Conservation (phyloP, 2,329 filamentous ascomycete species). For the Cytospora piceae region DNA sequence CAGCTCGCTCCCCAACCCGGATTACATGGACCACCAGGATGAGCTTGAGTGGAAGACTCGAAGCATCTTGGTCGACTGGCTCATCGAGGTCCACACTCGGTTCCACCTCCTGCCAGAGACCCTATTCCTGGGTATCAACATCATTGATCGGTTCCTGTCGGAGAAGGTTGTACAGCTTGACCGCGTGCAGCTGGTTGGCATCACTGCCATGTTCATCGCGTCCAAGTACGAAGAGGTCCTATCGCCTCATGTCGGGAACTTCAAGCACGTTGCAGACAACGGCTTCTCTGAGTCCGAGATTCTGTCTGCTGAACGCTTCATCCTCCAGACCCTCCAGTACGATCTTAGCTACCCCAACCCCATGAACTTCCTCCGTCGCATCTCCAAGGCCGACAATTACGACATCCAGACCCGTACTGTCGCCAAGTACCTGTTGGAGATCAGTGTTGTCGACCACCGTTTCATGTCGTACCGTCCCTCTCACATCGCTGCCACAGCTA, state of each 20-base stretch:
- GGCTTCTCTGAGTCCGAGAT: conserved; percentile 96
- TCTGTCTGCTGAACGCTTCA: conserved; percentile 92
- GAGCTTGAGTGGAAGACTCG: conserved; percentile 99
- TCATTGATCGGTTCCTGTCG: conserved; percentile 96
- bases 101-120: conserved; percentile 97
- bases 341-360: conserved; percentile 98
- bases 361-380: conserved; percentile 98
- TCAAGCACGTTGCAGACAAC: conserved; percentile 94
- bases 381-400: conserved; percentile 99
- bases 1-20: conserved; percentile 78
- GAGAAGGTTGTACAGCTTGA: conserved; percentile 95
- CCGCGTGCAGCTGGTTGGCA: conserved; percentile 92
- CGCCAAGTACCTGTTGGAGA: conserved; percentile 97
- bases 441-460: conserved; percentile 90
- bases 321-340: conserved; percentile 89
- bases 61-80: conserved; percentile 95
- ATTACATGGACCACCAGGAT: conserved; percentile 94
- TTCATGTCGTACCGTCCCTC: conserved; percentile 91
- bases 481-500: conserved; percentile 86
- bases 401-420: conserved; percentile 97
- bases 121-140: conserved; percentile 94
- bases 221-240: conserved; percentile 99
- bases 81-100: conserved; percentile 96
- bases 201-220: conserved; percentile 99
- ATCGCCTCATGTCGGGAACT: conserved; percentile 95